Conservation (phyloP, 2,329 filamentous ascomycete species). For the Microsporum audouinii region DNA sequence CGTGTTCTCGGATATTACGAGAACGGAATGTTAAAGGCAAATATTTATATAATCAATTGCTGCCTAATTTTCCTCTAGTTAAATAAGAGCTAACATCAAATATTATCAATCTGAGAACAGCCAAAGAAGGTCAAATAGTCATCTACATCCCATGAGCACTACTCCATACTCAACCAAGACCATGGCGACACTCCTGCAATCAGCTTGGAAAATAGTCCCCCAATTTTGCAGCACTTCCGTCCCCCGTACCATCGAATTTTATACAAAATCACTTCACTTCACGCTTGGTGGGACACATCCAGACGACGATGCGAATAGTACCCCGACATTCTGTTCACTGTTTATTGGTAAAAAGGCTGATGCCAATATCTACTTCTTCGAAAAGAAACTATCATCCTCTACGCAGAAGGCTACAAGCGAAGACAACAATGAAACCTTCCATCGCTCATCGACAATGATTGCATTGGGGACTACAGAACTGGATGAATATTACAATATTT, state of each 20-base stretch:
- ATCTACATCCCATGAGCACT: background rate
- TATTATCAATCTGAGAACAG: background rate
- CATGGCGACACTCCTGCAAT: conserved; percentile 6
- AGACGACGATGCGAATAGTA: conserved; percentile 8
- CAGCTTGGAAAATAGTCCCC: conserved; percentile 17
- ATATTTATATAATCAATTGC: background rate
- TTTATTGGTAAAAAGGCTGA: conserved; percentile 15
- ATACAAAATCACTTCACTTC: conserved; percentile 16
- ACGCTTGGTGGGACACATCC: conserved; percentile 15
- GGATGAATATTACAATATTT: conserved; percentile 14
- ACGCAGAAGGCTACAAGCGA: background rate
- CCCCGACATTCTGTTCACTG: conserved; percentile 15
- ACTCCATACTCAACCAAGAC: background rate
- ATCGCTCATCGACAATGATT: conserved; percentile 13
- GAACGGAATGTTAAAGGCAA: background rate
- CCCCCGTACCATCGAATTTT: conserved; percentile 13
- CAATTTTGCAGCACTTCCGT: conserved; percentile 15
- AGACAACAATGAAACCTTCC: conserved; percentile 7
- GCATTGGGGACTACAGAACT: conserved; percentile 15
- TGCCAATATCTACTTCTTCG: conserved; percentile 17
- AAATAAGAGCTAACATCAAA: background rate
- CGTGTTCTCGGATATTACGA: too few relatives aligned
- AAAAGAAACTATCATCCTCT: background rate
- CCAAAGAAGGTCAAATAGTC: background rate
- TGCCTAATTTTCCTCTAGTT: background rate